Base-by-base conservation (phyloP, 805 yeast genomes). In the Candida loeiensis region DNA sequence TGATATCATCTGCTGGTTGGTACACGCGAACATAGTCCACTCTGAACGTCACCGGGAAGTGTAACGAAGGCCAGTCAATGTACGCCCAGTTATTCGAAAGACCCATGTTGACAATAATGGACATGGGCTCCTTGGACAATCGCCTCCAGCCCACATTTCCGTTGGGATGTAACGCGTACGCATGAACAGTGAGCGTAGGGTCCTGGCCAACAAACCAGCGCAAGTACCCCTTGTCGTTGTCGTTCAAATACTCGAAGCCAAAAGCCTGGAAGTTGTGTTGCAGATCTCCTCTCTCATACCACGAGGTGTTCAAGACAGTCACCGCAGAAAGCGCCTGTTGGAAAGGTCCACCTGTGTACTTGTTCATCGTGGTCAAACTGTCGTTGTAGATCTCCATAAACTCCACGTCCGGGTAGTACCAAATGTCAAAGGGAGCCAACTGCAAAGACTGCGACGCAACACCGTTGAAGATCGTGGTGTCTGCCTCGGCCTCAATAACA, bases 241-340 rank as follows among this genome's bases (percentile, higher is more conserved):
- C 93, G 55, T 85, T 82, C 51, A 80, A 58, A 55, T 83, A 89
- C 64, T 91, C 98, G 46, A 75, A 77, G 1, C 85, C 93, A 54
- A 76, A 88, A 30, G 69, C 74, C 59, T 91, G 98, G 69, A 64
- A 91, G 39, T 68, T 57, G 40, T 63, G 72, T 7, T 15, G 37
- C 3, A 46, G 54, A 9, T 66, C 73, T 36, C 87, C 87, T 47
- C 58, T 62, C 55, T 87, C 82, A 62, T 85, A 90, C 98, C 98
- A 91, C 0, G 79, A 69, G 2, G 79, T 71, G 62, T 89, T 90
- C 49, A 91, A 69, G 2, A 85, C 81, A 0, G 96, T 76, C 6
- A 79, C 76, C 0, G 81, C 95, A 3, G 96, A 87, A n/a, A 91
- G 73, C 37, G 96, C 97, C 64, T 91, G 93, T 66, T 91, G 98